Evolutionary conservation across 2,329 filamentous ascomycete species (phyloP), one percentile per base, ranked within the genome.

Genomic region (Gremmenia infestans): DNA sequence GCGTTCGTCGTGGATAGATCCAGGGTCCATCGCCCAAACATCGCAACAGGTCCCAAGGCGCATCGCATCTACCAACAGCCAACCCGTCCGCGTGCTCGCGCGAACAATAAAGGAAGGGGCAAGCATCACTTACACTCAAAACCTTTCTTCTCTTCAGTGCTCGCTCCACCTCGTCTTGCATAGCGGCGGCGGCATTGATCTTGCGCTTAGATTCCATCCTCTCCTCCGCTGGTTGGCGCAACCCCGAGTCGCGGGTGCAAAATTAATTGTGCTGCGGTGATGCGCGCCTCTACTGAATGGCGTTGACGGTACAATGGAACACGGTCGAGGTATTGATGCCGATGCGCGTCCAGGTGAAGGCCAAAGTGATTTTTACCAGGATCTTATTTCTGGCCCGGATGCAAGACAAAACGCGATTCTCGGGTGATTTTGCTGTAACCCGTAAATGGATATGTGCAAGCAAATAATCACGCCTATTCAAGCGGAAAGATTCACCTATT

Each of bases 101-200:
- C 12, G 53, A 22, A 42, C n/a, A 60, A n/a, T 12, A 45, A 49
- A 46, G 50, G 40, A 39, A 53, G 32, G 43, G 6, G 17, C 36
- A 32, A 51, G n/a, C 2, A 59, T 25, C 22, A 82, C 81, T 74
- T 76, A 84, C 81, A 73, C 50, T 46, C 22, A 80, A 75, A 57
- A 79, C 65, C 72, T 81, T 82, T 71, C 78, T 76, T 68, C 80
- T 78, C 76, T 85, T 85, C 60, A 78, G 72, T 66, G 78, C 76
- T 68, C 78, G 79, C 64, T 76, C 74, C 60, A 78, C 79, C 63
- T 81, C 79, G 53, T 77, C 74, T 63, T 73, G 74, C 62, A 73
- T 74, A 60, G 72, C 72, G 65, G 69, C 68, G 54, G 75, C 58
- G 22, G 63, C 63, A 58, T 67, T 73, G 45, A 76, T 75, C 72